A percentile compares a stretch with the other conserved stretches of the same genome.
phyloP scores from a whole-genome alignment of 495 filamentous ascomycete species.

The Chlorociboria aeruginascens region DNA sequence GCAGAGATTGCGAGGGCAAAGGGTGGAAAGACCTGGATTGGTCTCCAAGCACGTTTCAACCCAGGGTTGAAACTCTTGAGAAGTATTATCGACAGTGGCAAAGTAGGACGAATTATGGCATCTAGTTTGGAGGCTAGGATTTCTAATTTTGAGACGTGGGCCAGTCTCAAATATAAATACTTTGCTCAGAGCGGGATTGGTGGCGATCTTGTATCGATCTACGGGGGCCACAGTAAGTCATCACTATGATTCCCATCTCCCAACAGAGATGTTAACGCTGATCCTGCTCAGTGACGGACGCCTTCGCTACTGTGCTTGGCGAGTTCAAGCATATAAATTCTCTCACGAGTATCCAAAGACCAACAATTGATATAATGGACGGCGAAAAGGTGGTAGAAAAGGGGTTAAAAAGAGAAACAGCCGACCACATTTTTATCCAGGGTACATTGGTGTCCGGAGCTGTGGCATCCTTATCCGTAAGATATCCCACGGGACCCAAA shows the following conservation, averaged over 20 bases:
- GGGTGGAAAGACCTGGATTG: conserved; percentile 23
- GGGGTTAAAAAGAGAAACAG: conserved; percentile 19
- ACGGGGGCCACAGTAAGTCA: too few species aligned
- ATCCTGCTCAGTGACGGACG: conserved; percentile 14
- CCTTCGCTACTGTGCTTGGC: conserved; percentile 26
- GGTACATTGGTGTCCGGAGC: conserved; percentile 27
- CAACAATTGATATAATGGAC: conserved; percentile 19
- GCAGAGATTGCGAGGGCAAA: conserved; percentile 18
- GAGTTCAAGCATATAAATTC: conserved; percentile 22
- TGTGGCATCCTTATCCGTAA: conserved; percentile 14
- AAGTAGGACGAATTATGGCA: conserved; percentile 18
- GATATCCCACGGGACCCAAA: too few species aligned
- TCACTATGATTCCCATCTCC: too few species aligned
- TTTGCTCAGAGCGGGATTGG: too few species aligned
- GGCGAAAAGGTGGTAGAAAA: conserved; percentile 17
- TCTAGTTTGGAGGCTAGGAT: conserved; percentile 4
- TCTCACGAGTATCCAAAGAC: conserved; percentile 23
- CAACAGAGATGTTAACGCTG: too few species aligned
- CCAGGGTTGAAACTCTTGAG: conserved; percentile 16
- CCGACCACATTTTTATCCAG: conserved; percentile 33
- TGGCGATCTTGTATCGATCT: too few species aligned
- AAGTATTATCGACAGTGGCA: conserved; percentile 16
- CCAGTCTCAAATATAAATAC: too few species aligned
- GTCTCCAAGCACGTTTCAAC: conserved; percentile 18
- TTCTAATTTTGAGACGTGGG: too few species aligned